phyloP scores from a whole-genome alignment of 305 asterid species.

The Rubia tinctorum region DNA sequence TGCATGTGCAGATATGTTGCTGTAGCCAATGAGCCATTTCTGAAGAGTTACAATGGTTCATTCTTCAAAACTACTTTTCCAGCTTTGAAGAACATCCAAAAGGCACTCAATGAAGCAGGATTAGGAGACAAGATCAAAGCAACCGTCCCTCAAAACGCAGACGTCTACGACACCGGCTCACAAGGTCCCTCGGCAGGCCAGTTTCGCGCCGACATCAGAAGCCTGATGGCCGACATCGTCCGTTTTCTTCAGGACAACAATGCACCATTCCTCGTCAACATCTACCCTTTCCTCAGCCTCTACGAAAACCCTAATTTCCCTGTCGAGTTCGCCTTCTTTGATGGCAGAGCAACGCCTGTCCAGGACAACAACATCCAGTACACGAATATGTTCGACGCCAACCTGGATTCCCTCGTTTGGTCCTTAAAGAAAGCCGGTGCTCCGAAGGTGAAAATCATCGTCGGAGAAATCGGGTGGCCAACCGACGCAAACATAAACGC shows the following conservation, averaged over 20 bases:
- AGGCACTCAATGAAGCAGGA: slow-evolving; percentile 23
- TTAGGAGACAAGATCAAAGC: slow-evolving; percentile 20
- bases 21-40: slow-evolving; percentile 25
- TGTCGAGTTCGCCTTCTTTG: slow-evolving; percentile 35
- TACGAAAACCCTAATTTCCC: slow-evolving; percentile 32
- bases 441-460: slow-evolving; percentile 25
- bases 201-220: slow-evolving; percentile 32
- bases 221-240: slow-evolving; percentile 13
- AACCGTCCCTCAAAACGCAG: slow-evolving; percentile 23
- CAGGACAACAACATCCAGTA: slow-evolving; percentile 27
- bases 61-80: slow-evolving; percentile 4
- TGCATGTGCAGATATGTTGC: slow-evolving; percentile 14
- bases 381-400: slow-evolving; percentile 35
- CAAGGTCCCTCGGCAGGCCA: slow-evolving; percentile 38
- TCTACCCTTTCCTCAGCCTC: slow-evolving; percentile 39
- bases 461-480: slow-evolving; percentile 47
- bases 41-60: slow-evolving; percentile 22
- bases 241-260: slow-evolving; percentile 13
- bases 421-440: slow-evolving; percentile 34
- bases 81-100: slow-evolving; percentile 18
- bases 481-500: slow-evolving; percentile 34
- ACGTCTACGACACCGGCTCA: slow-evolving; percentile 12
- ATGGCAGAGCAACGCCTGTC: slow-evolving; percentile 27
- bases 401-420: slow-evolving; percentile 36
- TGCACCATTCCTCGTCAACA: slow-evolving; percentile 35